phyloP scores from a whole-genome alignment of 2,329 filamentous ascomycete genomes.

The Fusarium sp. region DNA sequence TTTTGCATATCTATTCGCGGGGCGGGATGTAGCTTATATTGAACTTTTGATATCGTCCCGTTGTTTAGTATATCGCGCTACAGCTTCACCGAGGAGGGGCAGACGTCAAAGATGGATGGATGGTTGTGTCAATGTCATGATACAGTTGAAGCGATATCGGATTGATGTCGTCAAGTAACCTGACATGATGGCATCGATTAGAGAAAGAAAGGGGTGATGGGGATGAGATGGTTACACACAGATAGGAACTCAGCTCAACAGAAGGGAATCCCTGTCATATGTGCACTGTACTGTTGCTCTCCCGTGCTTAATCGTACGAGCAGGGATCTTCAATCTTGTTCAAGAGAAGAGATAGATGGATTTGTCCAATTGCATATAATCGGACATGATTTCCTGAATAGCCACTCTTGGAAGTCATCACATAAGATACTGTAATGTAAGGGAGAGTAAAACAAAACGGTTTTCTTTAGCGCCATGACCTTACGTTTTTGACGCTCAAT shows the following conservation, averaged over 20 bases:
- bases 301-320: slow-evolving; percentile 30
- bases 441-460: slow-evolving; percentile 5
- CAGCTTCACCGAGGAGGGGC: slow-evolving; percentile 7
- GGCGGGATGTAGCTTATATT: slow-evolving; percentile 1
- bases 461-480: slow-evolving; percentile 7
- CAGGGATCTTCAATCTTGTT: slow-evolving; percentile 5
- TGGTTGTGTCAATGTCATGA: slow-evolving; percentile 28
- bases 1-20: slow-evolving; percentile 1
- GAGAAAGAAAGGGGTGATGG: not conserved
- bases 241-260: not conserved
- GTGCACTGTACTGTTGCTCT: slow-evolving; percentile 20
- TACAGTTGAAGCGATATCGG: slow-evolving; percentile 17
- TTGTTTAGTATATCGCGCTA: slow-evolving; percentile 22
- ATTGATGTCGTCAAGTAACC: not conserved
- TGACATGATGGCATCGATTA: slow-evolving; percentile 11
- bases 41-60: slow-evolving; percentile 28
- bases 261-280: not conserved
- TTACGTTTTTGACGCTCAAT: slow-evolving; percentile 15
- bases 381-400: slow-evolving; percentile 18
- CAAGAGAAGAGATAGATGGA: not conserved
- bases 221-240: slow-evolving; percentile 19
- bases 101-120: slow-evolving; percentile 2
- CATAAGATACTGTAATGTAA: slow-evolving; percentile 3
- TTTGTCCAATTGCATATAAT: slow-evolving; percentile 6
- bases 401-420: slow-evolving; percentile 11